These are phyloP conservation scores for Kwoniella shivajii DNA, from an alignment of 1,284 basidiomycete genomes.

Conservation along the genomic window DNA sequence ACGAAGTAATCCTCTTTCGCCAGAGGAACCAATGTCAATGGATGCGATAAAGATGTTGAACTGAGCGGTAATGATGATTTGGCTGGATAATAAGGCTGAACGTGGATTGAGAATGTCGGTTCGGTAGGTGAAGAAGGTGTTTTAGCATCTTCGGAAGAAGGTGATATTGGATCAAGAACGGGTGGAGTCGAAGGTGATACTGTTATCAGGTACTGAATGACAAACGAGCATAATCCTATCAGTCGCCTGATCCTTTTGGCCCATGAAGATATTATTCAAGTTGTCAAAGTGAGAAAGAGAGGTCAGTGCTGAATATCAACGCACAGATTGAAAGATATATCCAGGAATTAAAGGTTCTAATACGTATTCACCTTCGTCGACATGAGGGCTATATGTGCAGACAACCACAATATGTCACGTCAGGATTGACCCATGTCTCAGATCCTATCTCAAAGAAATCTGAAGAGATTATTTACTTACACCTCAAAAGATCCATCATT, in stretches of 20 bases:
- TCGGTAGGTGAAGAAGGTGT: not conserved
- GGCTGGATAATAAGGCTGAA: slow-evolving; percentile 67
- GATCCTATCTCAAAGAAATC: too few species aligned
- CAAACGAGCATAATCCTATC: not conserved
- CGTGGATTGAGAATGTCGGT: slow-evolving; percentile 39
- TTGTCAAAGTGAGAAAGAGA: too few species aligned
- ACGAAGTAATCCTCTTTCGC: slow-evolving; percentile 70
- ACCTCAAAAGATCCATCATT: slow-evolving; percentile 43
- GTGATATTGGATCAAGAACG: not conserved
- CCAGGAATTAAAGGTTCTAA: slow-evolving; percentile 39
- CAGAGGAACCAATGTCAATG: slow-evolving; percentile 62
- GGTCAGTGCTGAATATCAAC: slow-evolving; percentile 11
- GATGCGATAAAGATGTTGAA: slow-evolving; percentile 68
- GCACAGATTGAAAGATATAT: slow-evolving; percentile 33
- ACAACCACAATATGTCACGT: too few species aligned
- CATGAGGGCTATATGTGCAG: slow-evolving; percentile 31
- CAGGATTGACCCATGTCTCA: too few species aligned
- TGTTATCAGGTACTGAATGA: slow-evolving; percentile 32
- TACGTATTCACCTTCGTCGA: slow-evolving; percentile 40
- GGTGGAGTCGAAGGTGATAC: slow-evolving; percentile 14
- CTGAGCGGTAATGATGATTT: slow-evolving; percentile 65
- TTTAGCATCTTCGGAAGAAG: not conserved
- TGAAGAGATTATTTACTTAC: slow-evolving; percentile 22
- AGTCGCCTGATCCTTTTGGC: not conserved
- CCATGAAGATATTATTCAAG: too few species aligned